phyloP scores from a whole-genome alignment of 2,329 filamentous ascomycete genomes.

The Nigrospora sphaerica region DNA sequence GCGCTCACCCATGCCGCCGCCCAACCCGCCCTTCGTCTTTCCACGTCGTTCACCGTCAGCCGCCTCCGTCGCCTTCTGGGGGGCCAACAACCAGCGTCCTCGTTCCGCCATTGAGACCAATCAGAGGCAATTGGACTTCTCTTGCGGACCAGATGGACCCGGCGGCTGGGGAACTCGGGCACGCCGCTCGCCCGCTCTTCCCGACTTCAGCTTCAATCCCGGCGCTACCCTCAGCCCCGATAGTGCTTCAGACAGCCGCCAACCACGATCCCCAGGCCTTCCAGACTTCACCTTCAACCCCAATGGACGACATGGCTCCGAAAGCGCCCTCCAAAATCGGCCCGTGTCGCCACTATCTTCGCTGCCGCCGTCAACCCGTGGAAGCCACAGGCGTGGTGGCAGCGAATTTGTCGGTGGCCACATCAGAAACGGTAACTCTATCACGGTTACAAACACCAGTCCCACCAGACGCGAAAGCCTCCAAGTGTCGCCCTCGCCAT shows the following conservation, averaged over 20 bases:
- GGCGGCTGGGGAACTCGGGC: constrained; percentile 4
- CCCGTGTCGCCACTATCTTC: constrained; percentile 47
- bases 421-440: constrained; percentile 47
- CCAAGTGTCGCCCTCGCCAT: constrained; percentile 46
- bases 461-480: constrained; percentile 55
- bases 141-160: constrained; percentile 5
- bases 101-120: constrained; percentile 41
- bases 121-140: constrained; percentile 8
- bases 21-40: constrained; percentile 61
- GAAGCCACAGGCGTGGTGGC: constrained; percentile 71
- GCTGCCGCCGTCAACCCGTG: constrained; percentile 46
- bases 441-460: constrained; percentile 59
- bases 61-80: constrained; percentile 37
- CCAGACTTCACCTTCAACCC: constrained; percentile 14
- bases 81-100: constrained; percentile 42
- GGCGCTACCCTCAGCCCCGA: constrained; percentile 21
- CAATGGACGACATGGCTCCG: constrained; percentile 15
- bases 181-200: constrained; percentile 30
- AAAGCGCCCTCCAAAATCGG: constrained; percentile 40
- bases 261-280: constrained; percentile 19
- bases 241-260: constrained; percentile 6
- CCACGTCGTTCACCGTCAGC: constrained; percentile 42
- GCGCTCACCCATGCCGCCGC: constrained; percentile 34
- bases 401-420: constrained; percentile 85
- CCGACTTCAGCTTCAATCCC: constrained; percentile 51